Evolutionary conservation across 1,284 basidiomycete species (phyloP).

Genomic region (Irpex lacteus): DNA sequence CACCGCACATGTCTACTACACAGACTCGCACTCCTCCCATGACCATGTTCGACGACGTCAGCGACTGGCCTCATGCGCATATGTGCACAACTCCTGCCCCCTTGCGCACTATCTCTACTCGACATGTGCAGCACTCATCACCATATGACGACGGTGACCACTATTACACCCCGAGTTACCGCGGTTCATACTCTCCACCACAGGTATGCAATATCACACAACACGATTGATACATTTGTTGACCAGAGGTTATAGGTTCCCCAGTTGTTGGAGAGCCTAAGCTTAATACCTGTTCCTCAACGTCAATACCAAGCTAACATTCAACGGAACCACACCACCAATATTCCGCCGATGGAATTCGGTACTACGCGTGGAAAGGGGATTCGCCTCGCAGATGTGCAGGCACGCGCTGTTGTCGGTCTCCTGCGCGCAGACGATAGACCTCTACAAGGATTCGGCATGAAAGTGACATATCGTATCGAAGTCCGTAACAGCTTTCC

Average conservation of each 20-base stretch:
- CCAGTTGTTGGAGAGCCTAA: neutral
- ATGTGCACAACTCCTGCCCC: neutral
- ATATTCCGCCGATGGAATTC: conserved; percentile 6
- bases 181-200: neutral
- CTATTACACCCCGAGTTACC: neutral
- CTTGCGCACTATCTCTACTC: neutral
- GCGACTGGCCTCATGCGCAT: neutral
- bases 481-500: conserved; percentile 4
- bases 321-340: conserved; percentile 9
- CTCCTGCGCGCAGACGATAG: conserved; percentile 9
- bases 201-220: neutral
- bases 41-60: neutral
- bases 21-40: neutral
- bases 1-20: neutral
- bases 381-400: conserved; percentile 11
- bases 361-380: conserved; percentile 1
- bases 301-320: conserved; percentile 12
- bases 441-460: conserved; percentile 12
- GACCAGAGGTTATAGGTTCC: neutral
- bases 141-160: neutral
- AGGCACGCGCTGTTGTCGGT: conserved; percentile 1
- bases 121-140: no score
- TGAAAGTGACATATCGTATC: conserved; percentile 14
- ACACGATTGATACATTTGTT: no score
- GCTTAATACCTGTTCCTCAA: conserved; percentile 5